Conservation (phyloP, 768 basidiomycete species). For the Coprinellus micaceus region DNA sequence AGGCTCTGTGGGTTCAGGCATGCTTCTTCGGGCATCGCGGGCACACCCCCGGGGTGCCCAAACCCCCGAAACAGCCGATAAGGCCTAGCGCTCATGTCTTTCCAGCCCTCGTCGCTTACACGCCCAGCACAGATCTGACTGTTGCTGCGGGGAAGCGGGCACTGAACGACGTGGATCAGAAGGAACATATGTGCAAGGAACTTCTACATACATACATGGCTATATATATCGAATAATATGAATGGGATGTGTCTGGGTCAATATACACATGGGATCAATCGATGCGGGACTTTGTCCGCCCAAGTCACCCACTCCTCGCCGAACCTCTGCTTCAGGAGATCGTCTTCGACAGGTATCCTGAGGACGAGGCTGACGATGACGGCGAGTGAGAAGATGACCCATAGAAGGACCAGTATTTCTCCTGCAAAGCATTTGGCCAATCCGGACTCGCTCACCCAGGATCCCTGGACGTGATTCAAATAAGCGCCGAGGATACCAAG, state of each 20-base stretch:
- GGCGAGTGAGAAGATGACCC: conserved; percentile 22
- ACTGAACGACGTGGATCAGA: too few species aligned
- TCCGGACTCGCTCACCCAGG: conserved; percentile 33
- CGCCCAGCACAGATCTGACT: too few species aligned
- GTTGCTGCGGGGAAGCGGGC: too few species aligned
- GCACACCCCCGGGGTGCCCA: too few species aligned
- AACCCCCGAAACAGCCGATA: too few species aligned
- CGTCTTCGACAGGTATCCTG: conserved; percentile 32
- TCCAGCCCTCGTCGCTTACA: too few species aligned
- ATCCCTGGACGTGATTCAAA: conserved; percentile 24
- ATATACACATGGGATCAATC: conserved; percentile 33
- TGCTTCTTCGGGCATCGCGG: too few species aligned
- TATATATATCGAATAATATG: neutral
- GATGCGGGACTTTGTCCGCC: conserved; percentile 30
- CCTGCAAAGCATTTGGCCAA: conserved; percentile 20
- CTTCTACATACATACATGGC: neutral
- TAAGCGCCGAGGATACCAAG: conserved; percentile 26
- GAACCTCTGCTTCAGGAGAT: conserved; percentile 29
- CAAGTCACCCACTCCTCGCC: conserved; percentile 29
- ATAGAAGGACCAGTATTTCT: conserved; percentile 18
- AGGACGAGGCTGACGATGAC: conserved; percentile 25
- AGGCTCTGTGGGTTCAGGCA: too few species aligned
- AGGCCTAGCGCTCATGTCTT: too few species aligned
- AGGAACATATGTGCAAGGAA: too few species aligned
- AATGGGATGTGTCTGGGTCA: conserved; percentile 13